Evolutionary conservation across 805 yeast genomes (phyloP), one percentile per base, ranked within the genome.

Genomic region (Candida caryicola): DNA sequence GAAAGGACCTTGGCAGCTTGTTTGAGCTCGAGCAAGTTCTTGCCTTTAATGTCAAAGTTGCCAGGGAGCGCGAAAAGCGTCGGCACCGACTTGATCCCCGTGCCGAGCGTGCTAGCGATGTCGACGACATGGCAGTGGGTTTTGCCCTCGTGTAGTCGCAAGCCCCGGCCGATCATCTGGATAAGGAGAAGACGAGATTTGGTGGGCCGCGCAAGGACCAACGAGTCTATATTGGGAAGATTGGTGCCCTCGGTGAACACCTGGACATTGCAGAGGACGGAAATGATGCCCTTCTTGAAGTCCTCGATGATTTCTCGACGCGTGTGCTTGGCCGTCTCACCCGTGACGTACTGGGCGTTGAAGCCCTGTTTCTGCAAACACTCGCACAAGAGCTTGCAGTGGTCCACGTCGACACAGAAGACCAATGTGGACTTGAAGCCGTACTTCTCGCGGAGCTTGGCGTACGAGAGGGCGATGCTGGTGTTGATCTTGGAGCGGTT

Each of bases 211-310:
- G 86, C 85, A 23, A 90, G 59, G 19, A 90, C 67, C 9, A 90
- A 65, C 21, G 88, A 81, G 53, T 90, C 97, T 40, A 89, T 83
- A 44, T 81, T 81, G 2, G 97, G 97, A 14, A 91, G 81, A 62
- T 90, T 97, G 0, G 97, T 88, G 0, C 98, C 98, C 57, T 90
- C 98, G 0, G 96, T 90, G 50, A 91, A 82, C 4, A 90, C 86
- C 13, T 85, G 87, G 56, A 95, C 93, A 54, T 91, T 91, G 64
- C 93, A 74, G 21, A 90, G 60, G 0, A 91, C 95, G 4, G 82
- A 77, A 14, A 86, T 69, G 12, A 71, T 54, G 0, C 93, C 89
- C 0, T 61, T 49, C 43, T 70, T 73, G 54, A 90, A 91, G 25
- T 75, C 81, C 4, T 64, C 59, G 2, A 89, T 60, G 0, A 79